Evolutionary conservation across 1,139 yeast species (phyloP), one percentile per base, ranked within the genome.

Genomic region (Blastobotrys indianensis): DNA sequence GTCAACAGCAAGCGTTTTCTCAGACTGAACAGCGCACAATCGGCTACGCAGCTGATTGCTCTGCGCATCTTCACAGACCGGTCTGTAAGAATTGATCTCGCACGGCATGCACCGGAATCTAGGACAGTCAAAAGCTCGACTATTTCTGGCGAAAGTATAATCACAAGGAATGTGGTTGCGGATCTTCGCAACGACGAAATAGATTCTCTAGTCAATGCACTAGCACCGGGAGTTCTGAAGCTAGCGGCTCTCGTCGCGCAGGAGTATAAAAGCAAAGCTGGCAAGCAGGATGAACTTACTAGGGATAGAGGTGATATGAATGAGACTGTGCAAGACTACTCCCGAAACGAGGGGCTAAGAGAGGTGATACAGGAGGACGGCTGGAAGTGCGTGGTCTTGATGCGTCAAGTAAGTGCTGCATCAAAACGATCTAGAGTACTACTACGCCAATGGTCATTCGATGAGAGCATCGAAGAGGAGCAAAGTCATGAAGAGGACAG

Each of bases 41-140:
- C 34, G 28, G 16, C 16, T 17, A 11, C 20, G 15, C 43, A 39
- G 28, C 16, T 44, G 10, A 36, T 44, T 13, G 39, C 39, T 12
- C 17, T 44, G 12, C 42, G 46, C 16, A 36, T 44, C 15, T 44
- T 39, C 23, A 11, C 33, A 8, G 46, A 44, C 13, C 39, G 45
- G 2, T 11, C 25, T 4, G 45, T 32, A 2, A 28, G 45, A 31
- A 12, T 41, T 12, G 39, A 31, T 11, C 23, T 41, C 3, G 45
- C 45, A 9, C 4, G 8, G 8, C 33, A 31, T n/a, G 15, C 12
- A 31, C 33, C 33, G 5, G 15, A 31, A 9, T 13, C 12, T 4
- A 16, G 17, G 11, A 16, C 9, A 7, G 28, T 15, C 8, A 13
- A 16, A 7, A 12, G 30, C 9, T 10, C 38, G 2, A 30, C 25